Evolutionary conservation across 2,329 filamentous ascomycete genomes (phyloP).

Genomic region (Ophiostoma ulmi): DNA sequence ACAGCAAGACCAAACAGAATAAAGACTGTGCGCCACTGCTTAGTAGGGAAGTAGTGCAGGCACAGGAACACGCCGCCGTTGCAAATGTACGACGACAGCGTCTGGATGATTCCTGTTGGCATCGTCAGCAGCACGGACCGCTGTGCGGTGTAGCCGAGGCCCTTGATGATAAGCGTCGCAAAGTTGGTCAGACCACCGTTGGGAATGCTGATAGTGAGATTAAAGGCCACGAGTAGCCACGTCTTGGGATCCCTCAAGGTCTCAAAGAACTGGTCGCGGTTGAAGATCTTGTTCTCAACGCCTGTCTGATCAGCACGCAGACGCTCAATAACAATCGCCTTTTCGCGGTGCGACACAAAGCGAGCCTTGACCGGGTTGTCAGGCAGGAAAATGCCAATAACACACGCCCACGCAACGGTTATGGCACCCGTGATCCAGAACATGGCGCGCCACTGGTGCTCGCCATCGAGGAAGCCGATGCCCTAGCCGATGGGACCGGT

Average conservation of each 20-base stretch:
- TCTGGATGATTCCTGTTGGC: slow-evolving; percentile 31
- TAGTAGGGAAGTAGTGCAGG: slow-evolving; percentile 25
- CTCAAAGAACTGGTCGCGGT: slow-evolving; percentile 33
- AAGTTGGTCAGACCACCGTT: slow-evolving; percentile 34
- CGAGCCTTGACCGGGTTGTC: slow-evolving; percentile 43
- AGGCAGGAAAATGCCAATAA: slow-evolving; percentile 53
- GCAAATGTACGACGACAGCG: slow-evolving; percentile 38
- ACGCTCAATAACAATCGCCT: slow-evolving; percentile 32
- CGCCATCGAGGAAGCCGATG: slow-evolving; percentile 55
- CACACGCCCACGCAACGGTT: slow-evolving; percentile 55
- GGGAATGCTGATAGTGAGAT: slow-evolving; percentile 20
- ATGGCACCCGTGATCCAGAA: slow-evolving; percentile 60
- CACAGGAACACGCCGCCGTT: slow-evolving; percentile 35
- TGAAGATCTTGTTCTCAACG: slow-evolving; percentile 34
- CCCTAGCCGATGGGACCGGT: slow-evolving; percentile 46
- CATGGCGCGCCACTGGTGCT: slow-evolving; percentile 61
- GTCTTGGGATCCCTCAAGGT: slow-evolving; percentile 34
- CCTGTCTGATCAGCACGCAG: slow-evolving; percentile 36
- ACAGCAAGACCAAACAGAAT: slow-evolving; percentile 3
- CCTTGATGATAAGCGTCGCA: slow-evolving; percentile 48
- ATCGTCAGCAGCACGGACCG: slow-evolving; percentile 36
- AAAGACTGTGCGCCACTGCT: slow-evolving; percentile 9
- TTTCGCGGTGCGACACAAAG: slow-evolving; percentile 30
- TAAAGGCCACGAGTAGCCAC: slow-evolving; percentile 26
- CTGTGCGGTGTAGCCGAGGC: slow-evolving; percentile 47